Conservation (phyloP, 495 filamentous ascomycete species). For the Aspergillus ostianus region DNA sequence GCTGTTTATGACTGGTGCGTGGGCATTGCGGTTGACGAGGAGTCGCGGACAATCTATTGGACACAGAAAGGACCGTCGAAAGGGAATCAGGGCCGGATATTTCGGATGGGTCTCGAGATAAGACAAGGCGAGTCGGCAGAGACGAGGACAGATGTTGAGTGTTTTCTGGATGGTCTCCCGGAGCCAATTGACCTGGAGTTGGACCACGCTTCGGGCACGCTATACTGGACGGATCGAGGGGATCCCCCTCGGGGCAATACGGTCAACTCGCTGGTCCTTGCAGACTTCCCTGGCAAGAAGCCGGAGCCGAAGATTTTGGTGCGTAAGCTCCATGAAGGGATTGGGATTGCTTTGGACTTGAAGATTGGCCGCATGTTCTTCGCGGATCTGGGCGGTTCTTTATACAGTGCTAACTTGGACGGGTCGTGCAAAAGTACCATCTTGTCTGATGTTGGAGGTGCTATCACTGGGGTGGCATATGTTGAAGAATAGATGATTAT, state of each 20-base stretch:
- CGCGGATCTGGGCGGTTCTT: slow-evolving; percentile 16
- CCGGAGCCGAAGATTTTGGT: neutral
- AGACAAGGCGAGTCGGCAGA: neutral
- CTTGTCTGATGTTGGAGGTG: slow-evolving; percentile 12
- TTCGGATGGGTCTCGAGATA: neutral
- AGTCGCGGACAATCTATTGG: neutral
- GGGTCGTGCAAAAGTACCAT: slow-evolving; percentile 16
- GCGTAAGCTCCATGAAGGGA: neutral
- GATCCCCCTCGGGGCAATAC: slow-evolving; percentile 14
- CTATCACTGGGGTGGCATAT: slow-evolving; percentile 13
- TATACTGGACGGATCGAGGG: slow-evolving; percentile 19
- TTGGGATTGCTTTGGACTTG: slow-evolving; percentile 12
- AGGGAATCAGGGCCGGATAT: neutral
- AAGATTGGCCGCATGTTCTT: slow-evolving; percentile 15
- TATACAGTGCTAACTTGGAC: slow-evolving; percentile 15
- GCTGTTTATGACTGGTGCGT: neutral
- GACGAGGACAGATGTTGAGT: slow-evolving; percentile 5
- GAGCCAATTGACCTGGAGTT: slow-evolving; percentile 18
- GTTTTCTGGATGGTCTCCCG: slow-evolving; percentile 8
- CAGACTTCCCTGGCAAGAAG: neutral
- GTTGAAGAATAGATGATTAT: neutral
- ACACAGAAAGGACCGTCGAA: neutral
- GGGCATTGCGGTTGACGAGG: neutral
- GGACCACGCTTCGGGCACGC: slow-evolving; percentile 1
- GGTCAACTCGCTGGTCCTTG: slow-evolving; percentile 8